phyloP scores from a whole-genome alignment of 23 red algal species.

The Pyropia yezoensis region DNA sequence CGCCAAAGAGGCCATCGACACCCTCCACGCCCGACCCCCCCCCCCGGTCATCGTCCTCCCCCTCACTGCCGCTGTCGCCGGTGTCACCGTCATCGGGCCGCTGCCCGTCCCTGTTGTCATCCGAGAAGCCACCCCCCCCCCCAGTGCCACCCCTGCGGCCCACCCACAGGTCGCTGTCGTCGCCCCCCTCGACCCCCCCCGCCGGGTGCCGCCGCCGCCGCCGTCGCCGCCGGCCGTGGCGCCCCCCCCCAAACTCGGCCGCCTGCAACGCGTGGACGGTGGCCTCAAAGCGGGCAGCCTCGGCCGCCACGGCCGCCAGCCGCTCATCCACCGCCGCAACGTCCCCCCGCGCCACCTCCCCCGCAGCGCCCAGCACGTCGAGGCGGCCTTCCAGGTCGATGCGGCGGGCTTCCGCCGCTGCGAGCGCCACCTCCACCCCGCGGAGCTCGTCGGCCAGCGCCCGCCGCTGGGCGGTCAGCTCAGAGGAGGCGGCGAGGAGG shows the following conservation, averaged over 20 bases:
- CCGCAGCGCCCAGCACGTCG: constrained; percentile 50
- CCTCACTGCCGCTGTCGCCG: too few species aligned
- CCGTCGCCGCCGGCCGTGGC: background rate
- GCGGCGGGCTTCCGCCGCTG: constrained; percentile 44
- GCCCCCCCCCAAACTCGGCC: background rate
- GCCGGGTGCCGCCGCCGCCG: background rate
- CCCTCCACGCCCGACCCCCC: too few species aligned
- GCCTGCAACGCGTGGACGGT: constrained; percentile 58
- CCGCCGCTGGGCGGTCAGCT: constrained; percentile 53
- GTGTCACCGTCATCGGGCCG: too few species aligned
- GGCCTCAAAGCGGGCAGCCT: constrained; percentile 63
- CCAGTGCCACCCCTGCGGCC: too few species aligned
- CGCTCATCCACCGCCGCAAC: constrained; percentile 70
- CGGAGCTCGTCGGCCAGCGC: constrained; percentile 55
- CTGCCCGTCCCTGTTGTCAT: too few species aligned
- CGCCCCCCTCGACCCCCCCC: too few species aligned
- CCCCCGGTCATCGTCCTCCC: too few species aligned
- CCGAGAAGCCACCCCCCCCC: too few species aligned
- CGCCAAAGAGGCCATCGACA: too few species aligned
- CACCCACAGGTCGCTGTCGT: too few species aligned
- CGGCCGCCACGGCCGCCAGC: constrained; percentile 54
- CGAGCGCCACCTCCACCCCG: constrained; percentile 60
- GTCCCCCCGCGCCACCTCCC: constrained; percentile 53
- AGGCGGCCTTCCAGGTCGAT: constrained; percentile 56
- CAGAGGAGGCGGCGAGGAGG: constrained; percentile 49